Evolutionary conservation across 129 eudicot genomes (phyloP).

Genomic region (Lonicera japonica): DNA sequence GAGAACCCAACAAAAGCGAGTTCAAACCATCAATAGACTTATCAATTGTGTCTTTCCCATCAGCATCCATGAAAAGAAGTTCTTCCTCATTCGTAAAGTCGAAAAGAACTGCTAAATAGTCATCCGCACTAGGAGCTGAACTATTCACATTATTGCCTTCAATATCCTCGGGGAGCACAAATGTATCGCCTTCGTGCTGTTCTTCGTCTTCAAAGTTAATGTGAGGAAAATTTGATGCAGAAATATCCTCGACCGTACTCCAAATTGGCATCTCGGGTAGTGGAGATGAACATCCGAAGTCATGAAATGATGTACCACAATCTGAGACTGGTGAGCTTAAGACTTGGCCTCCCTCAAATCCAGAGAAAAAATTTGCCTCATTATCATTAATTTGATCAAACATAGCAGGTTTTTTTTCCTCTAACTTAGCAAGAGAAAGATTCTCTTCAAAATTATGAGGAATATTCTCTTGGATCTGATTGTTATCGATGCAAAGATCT

Average conservation of each 20-base stretch:
- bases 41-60: constrained; percentile 29
- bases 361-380: constrained; percentile 9
- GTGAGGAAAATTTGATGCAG: constrained; percentile 17
- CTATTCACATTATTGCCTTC: constrained; percentile 9
- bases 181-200: constrained; percentile 1
- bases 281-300: constrained; percentile 16
- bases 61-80: constrained; percentile 31
- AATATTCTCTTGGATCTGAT: background rate
- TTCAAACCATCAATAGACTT: constrained; percentile 36
- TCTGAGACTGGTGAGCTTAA: constrained; percentile 14
- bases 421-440: constrained; percentile 25
- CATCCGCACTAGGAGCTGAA: constrained; percentile 27
- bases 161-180: constrained; percentile 1
- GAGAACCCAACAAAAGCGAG: constrained; percentile 45
- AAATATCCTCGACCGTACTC: constrained; percentile 9
- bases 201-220: constrained; percentile 9
- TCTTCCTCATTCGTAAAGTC: constrained; percentile 48
- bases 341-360: constrained; percentile 7
- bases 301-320: constrained; percentile 12
- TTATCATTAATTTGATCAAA: constrained; percentile 11
- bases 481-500: constrained; percentile 13
- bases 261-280: constrained; percentile 22
- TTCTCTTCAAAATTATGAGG: constrained; percentile 14
- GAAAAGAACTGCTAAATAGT: constrained; percentile 33
- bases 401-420: constrained; percentile 24